Conservation (phyloP, 2,329 filamentous ascomycete species). For the Alternaria alternata region DNA sequence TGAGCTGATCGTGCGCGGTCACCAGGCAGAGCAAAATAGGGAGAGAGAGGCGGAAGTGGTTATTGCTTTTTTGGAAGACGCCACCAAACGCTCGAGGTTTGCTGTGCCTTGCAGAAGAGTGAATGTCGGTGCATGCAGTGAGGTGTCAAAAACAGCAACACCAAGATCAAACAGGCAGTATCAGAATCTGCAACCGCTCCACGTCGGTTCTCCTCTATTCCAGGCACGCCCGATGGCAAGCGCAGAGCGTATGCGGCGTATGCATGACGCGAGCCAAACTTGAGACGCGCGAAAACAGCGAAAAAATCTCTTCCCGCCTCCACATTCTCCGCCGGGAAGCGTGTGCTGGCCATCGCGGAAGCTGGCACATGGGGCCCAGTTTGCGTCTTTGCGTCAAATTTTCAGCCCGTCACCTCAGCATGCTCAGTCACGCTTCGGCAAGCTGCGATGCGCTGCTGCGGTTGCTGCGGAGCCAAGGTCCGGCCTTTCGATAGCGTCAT, state of each 20-base stretch:
- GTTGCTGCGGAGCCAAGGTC: slow-evolving; percentile 9
- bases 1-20: slow-evolving; percentile 2
- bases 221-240: slow-evolving; percentile 13
- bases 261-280: slow-evolving; percentile 16
- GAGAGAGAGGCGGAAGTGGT: neutral
- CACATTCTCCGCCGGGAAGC: slow-evolving; percentile 26
- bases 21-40: slow-evolving; percentile 6
- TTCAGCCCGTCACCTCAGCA: slow-evolving; percentile 18
- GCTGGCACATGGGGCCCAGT: slow-evolving; percentile 9
- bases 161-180: neutral
- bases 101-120: neutral
- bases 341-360: slow-evolving; percentile 10
- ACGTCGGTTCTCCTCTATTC: slow-evolving; percentile 11
- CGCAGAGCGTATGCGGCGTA: slow-evolving; percentile 12
- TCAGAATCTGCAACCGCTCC: slow-evolving; percentile 10
- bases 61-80: neutral
- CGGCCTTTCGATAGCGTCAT: slow-evolving; percentile 21
- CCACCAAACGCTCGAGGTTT: neutral
- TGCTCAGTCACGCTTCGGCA: neutral
- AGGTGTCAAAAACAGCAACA: slow-evolving; percentile 1
- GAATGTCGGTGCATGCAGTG: neutral
- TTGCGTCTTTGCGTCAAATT: slow-evolving; percentile 28
- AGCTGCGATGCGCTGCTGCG: slow-evolving; percentile 1
- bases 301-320: slow-evolving; percentile 35
- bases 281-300: neutral